Evolutionary conservation across 1,139 yeast genomes (phyloP).

Genomic region (Taphrina betulina): DNA sequence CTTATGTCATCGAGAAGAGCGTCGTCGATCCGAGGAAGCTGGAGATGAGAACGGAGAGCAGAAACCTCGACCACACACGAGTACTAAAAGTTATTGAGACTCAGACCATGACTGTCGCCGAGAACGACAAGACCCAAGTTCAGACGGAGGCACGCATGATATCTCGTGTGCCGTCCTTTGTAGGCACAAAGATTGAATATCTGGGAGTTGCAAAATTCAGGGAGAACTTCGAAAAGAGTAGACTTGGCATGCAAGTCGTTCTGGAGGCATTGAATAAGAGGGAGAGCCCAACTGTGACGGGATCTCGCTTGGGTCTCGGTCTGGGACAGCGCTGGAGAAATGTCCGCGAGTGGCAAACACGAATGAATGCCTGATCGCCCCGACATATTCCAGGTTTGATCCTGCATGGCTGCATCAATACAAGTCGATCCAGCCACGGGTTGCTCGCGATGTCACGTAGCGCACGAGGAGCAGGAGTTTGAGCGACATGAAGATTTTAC

Average conservation of each 20-base stretch:
- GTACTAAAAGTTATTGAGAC: conserved; percentile 82
- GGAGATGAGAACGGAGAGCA: conserved; percentile 67
- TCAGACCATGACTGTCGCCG: conserved; percentile 51
- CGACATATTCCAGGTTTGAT: no score
- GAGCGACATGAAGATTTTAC: no score
- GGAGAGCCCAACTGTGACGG: conserved; percentile 40
- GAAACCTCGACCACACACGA: conserved; percentile 81
- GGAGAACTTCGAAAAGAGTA: conserved; percentile 64
- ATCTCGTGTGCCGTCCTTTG: conserved; percentile 12
- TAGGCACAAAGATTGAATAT: conserved; percentile 55
- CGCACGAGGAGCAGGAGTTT: no score
- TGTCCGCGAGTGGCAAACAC: conserved; percentile 31
- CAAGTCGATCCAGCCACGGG: no score
- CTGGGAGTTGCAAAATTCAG: conserved; percentile 77
- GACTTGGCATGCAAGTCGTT: conserved; percentile 73
- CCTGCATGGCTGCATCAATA: no score
- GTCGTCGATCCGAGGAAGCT: conserved; percentile 63
- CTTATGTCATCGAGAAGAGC: conserved; percentile 78
- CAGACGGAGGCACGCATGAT: conserved; percentile 18
- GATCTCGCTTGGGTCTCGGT: conserved; percentile 23
- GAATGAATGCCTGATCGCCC: conserved; percentile 13
- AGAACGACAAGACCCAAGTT: conserved; percentile 46
- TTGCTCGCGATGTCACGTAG: no score
- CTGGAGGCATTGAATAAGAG: conserved; percentile 59
- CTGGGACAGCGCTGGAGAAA: conserved; percentile 29